Percentiles rank a stretch among this genome's conserved stretches.
Conservation (phyloP, 805 yeast species). For the Metschnikowia anglica region DNA sequence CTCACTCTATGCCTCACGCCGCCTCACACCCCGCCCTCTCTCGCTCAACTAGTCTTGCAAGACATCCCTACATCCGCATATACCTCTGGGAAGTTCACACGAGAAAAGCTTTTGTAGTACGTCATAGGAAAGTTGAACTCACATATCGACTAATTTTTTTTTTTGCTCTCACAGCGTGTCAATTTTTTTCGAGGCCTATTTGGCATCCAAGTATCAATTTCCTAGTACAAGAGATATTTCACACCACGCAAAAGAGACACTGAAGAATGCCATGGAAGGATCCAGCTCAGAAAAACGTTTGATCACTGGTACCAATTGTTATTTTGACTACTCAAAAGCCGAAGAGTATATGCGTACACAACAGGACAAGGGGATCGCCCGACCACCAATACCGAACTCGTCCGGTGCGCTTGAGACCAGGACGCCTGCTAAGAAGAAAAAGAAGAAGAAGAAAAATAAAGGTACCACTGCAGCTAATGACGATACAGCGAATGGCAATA, state of each 20-base stretch:
- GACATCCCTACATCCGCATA: conserved; percentile 15
- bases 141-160: not conserved
- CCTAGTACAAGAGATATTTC: too few species aligned
- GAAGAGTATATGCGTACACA: conserved; percentile 5
- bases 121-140: conserved; percentile 9
- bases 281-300: conserved; percentile 6
- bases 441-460: conserved; percentile 30
- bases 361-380: not conserved
- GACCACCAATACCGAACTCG: not conserved
- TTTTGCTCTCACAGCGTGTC: not conserved
- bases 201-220: too few species aligned
- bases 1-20: too few species aligned
- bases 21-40: not conserved
- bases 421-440: conserved; percentile 26
- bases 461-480: conserved; percentile 8
- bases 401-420: conserved; percentile 1
- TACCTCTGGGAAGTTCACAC: conserved; percentile 11
- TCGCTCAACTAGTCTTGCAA: too few species aligned
- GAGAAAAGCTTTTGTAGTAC: conserved; percentile 13
- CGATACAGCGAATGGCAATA: not conserved
- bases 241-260: not conserved
- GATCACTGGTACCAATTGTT: conserved; percentile 11
- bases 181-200: too few species aligned
- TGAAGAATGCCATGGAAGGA: conserved; percentile 13
- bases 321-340: conserved; percentile 7